These are phyloP conservation scores for Serendipita sp. DNA, from an alignment of 768 basidiomycete genomes.

Conservation along the genomic window DNA sequence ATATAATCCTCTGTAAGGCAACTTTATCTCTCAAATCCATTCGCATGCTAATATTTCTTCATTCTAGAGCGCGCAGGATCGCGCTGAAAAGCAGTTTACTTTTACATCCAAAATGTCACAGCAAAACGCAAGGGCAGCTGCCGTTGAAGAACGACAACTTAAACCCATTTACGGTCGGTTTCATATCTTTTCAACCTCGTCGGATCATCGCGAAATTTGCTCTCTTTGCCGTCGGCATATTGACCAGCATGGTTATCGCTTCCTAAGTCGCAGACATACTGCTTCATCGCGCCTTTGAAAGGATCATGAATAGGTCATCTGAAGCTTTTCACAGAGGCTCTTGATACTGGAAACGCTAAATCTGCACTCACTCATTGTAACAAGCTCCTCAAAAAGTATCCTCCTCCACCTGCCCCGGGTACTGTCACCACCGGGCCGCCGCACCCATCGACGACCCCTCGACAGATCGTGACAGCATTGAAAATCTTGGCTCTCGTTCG, in stretches of 20 bases:
- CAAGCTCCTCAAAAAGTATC: conserved; percentile 76
- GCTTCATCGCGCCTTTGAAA: background rate
- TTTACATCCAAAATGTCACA: background rate
- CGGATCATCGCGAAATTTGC: background rate
- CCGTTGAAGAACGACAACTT: conserved; percentile 50
- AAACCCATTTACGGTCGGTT: conserved; percentile 66
- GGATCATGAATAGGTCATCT: background rate
- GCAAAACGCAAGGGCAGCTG: background rate
- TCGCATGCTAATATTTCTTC: no score
- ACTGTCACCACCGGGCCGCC: background rate
- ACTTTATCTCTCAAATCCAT: no score
- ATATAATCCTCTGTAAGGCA: no score
- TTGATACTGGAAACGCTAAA: conserved; percentile 78
- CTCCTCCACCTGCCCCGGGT: conserved; percentile 61
- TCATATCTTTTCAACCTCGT: background rate
- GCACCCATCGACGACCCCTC: background rate
- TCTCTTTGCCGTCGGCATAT: background rate
- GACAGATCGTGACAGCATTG: conserved; percentile 36
- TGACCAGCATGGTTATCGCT: background rate
- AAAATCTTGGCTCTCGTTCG: conserved; percentile 76
- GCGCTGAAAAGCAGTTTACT: no score
- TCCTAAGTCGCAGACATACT: background rate
- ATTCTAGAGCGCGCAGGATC: no score
- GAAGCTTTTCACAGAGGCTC: conserved; percentile 39
- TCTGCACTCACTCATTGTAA: conserved; percentile 73